Evolutionary conservation across 257 asterid genomes (phyloP).

Genomic region (Nicotiana benthamiana): DNA sequence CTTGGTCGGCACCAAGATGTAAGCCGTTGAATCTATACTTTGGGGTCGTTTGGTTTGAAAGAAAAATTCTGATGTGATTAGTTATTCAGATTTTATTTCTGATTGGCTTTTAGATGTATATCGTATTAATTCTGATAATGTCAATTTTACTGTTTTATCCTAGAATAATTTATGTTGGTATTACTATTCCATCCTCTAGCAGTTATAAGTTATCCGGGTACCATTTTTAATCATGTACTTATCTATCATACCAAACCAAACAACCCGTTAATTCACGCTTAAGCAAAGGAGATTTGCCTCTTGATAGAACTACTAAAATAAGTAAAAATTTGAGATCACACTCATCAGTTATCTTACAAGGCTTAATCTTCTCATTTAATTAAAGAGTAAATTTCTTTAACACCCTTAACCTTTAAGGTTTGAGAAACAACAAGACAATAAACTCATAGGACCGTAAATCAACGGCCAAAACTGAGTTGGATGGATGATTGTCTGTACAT

Average conservation of each 20-base stretch:
- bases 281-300: neutral
- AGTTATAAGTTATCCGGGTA: no score
- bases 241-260: no score
- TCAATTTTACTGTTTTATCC: no score
- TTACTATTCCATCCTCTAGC: no score
- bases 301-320: neutral
- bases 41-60: no score
- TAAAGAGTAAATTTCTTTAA: neutral
- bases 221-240: no score
- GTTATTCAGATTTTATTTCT: no score
- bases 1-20: neutral
- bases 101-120: no score
- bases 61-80: no score
- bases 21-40: neutral
- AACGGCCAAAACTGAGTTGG: neutral
- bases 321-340: neutral
- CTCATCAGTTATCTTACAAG: neutral
- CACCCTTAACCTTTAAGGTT: neutral
- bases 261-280: neutral
- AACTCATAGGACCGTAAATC: neutral
- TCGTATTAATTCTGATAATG: no score
- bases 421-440: neutral
- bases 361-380: neutral
- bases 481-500: neutral
- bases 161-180: no score